Evolutionary conservation across 305 asterid species (phyloP), one percentile per base, ranked within the genome.

Genomic region (Fraxinus baroniana): DNA sequence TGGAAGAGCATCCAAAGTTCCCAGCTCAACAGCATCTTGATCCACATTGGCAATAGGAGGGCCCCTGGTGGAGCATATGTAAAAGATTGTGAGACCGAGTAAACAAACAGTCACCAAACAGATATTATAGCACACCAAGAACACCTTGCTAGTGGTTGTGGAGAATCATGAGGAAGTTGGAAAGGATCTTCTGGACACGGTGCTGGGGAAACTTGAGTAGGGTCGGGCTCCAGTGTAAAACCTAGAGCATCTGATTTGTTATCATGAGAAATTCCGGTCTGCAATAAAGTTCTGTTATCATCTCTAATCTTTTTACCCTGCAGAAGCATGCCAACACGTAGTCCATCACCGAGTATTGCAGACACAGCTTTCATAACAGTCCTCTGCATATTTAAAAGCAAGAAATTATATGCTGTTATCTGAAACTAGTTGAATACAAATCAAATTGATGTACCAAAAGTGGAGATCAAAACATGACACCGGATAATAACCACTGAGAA

Each of bases 241-340:
- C 95, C 95, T 73, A 96, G 90, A 74, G 88, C 79, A 78, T 96
- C 97, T 81, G 86, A 79, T 87, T 89, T 88, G 89, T 88, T 91
- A 81, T 89, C 91, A 76, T 91, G 91, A 78, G 90, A 88, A 79
- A 96, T 93, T 76, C 99, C 99, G 15, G 92, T 86, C 88, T 96
- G 99, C 84, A 91, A 78, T 83, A 96, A 89, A 49, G 98, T 96
- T 84, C 88, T 93, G 85, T 76, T 89, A 80, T 96, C 99, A 39
- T 96, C 98, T 84, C 95, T 89, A 46, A 96, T 87, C 90, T 91
- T 96, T 89, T 94, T 96, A 3, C 99, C 99, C 96, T 93, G 99
- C 80, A 92, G 89, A 81, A 92, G 89, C 66, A 96, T 90, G 28
- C 99, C 98, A 22, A 96, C 94, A 17, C 88, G 97, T 72, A 92